phyloP scores from a whole-genome alignment of 2,329 filamentous ascomycete species.

The Cytospora schulzeri region DNA sequence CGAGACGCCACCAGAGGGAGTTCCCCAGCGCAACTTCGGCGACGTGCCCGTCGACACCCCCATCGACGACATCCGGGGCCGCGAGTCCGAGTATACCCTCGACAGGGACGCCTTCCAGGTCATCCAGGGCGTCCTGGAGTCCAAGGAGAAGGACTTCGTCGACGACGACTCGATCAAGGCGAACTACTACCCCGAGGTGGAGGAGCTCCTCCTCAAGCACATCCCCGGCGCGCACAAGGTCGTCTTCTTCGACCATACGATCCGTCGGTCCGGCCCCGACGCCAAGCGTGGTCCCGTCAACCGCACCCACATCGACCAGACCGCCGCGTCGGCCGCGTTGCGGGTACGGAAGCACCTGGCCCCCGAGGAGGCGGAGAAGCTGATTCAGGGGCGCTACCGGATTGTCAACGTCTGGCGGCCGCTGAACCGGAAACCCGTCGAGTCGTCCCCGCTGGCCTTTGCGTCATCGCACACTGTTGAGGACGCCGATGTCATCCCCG shows the following conservation, averaged over 20 bases:
- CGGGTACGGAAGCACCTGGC: conserved; percentile 69
- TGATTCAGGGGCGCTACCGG: conserved; percentile 71
- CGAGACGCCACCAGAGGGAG: conserved; percentile 55
- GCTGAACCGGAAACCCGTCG: conserved; percentile 59
- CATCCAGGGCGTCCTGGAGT: conserved; percentile 58
- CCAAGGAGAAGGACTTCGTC: conserved; percentile 61
- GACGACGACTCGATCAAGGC: conserved; percentile 69
- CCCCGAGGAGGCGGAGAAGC: conserved; percentile 62
- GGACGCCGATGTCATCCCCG: conserved; percentile 66
- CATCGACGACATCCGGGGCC: conserved; percentile 45
- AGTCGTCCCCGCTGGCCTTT: conserved; percentile 69
- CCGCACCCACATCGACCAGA: conserved; percentile 83
- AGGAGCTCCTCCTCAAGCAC: conserved; percentile 66
- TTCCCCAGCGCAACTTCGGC: conserved; percentile 68
- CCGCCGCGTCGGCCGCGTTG: conserved; percentile 61
- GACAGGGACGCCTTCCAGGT: conserved; percentile 66
- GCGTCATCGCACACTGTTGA: conserved; percentile 64
- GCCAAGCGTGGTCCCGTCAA: conserved; percentile 70
- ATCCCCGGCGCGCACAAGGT: conserved; percentile 69
- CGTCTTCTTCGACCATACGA: conserved; percentile 84
- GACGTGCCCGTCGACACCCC: conserved; percentile 51
- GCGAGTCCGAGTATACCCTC: conserved; percentile 36
- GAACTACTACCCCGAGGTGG: conserved; percentile 85
- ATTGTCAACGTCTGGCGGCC: conserved; percentile 89
- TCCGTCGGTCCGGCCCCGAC: conserved; percentile 65